phyloP scores from a whole-genome alignment of 2,329 filamentous ascomycete genomes.

The Hypoxylon sp. region DNA sequence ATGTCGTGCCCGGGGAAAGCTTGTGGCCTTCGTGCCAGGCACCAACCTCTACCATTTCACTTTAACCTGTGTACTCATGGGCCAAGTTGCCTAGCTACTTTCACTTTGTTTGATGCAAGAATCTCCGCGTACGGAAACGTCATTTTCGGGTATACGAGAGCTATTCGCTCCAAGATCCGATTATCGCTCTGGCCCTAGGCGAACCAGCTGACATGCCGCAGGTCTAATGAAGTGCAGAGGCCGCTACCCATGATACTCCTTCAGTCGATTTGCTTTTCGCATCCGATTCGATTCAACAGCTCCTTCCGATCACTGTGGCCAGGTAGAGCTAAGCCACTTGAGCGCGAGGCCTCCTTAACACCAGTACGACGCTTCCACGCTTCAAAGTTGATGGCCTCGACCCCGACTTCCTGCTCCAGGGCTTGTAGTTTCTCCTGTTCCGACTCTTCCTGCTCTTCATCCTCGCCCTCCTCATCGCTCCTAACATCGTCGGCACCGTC shows the following conservation, averaged over 20 bases:
- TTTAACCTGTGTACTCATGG: background rate
- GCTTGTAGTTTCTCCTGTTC: conserved; percentile 63
- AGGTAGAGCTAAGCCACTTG: conserved; percentile 73
- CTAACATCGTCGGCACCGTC: conserved; percentile 84
- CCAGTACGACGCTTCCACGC: conserved; percentile 70
- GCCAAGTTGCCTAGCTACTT: background rate
- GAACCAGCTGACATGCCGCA: conserved; percentile 2
- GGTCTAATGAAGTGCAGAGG: background rate
- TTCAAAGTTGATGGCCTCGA: conserved; percentile 76
- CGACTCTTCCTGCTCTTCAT: conserved; percentile 65
- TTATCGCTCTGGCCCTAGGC: background rate
- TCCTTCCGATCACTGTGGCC: conserved; percentile 83
- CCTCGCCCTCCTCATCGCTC: conserved; percentile 86
- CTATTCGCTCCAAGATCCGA: background rate
- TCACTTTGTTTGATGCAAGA: background rate
- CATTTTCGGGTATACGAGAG: conserved; percentile 6
- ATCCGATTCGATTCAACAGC: conserved; percentile 82
- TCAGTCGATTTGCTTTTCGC: conserved; percentile 77
- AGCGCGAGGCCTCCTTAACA: conserved; percentile 64
- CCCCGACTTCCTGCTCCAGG: conserved; percentile 81
- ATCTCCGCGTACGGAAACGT: background rate
- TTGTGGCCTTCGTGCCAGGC: background rate
- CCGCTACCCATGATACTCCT: background rate
- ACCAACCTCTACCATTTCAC: background rate
- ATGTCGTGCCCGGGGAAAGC: background rate